Percentiles rank a stretch among this genome's conserved stretches.
Conservation (phyloP, 306 rosid species). For the Prunus padus region DNA sequence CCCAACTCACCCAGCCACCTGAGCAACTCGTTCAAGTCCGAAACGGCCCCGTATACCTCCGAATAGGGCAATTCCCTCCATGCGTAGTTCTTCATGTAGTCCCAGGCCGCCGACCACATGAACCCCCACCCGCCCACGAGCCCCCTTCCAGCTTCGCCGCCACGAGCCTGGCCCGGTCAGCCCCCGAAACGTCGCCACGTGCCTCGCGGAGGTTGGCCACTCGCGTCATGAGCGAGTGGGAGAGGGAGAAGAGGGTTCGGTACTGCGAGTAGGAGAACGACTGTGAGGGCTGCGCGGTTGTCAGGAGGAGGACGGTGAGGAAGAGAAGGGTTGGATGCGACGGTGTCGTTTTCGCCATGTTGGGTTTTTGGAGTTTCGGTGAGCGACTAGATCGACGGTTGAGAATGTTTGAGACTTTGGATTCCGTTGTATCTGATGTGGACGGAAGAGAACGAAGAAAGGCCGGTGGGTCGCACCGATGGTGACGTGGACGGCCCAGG, state of each 20-base stretch:
- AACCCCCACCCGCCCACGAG: constrained; percentile 50
- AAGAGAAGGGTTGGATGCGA: constrained; percentile 23
- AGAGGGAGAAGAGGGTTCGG: constrained; percentile 49
- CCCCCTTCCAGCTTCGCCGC: constrained; percentile 53
- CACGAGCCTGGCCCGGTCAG: constrained; percentile 47
- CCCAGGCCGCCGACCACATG: constrained; percentile 62
- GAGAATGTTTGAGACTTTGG: neutral
- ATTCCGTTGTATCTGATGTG: neutral
- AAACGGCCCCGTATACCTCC: constrained; percentile 54
- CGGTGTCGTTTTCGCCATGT: constrained; percentile 43
- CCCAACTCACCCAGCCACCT: constrained; percentile 51
- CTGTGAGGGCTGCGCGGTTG: constrained; percentile 39
- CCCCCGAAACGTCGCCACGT: constrained; percentile 66
- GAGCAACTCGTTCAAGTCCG: constrained; percentile 59
- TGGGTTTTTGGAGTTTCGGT: neutral
- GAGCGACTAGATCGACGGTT: neutral
- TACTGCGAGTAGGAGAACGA: constrained; percentile 47
- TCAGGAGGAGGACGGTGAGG: constrained; percentile 35
- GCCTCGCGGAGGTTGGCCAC: constrained; percentile 74
- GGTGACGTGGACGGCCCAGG: neutral
- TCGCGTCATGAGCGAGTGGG: constrained; percentile 60
- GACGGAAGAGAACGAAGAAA: neutral
- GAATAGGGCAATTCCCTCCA: constrained; percentile 48
- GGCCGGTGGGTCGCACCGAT: neutral
- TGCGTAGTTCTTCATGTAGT: constrained; percentile 48